Base-by-base conservation (phyloP, 495 filamentous ascomycete species). In the Neurospora sp. region DNA sequence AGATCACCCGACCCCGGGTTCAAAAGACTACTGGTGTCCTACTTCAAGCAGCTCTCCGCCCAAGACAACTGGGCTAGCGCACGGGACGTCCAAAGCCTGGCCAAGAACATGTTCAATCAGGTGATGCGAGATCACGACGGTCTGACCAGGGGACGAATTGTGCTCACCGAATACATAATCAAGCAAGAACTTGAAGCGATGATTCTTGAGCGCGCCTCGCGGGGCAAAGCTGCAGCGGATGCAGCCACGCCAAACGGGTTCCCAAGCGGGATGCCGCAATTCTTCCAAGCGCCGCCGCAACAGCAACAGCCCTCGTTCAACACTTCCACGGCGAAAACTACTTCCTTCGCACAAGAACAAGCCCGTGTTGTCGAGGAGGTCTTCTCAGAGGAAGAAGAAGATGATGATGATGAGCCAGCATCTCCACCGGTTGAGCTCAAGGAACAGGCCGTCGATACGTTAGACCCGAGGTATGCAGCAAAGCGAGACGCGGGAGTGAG, bases 21-120 rank as follows among this genome's bases (percentile, higher is more conserved):
- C 68, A 42, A 68, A 5, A 8, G 75, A 27, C 8, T 70, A 1
- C 53, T 88, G 39, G n/a, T 81, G 1, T 42, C 77, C 5, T 73
- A 75, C 0, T 87, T 92, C 70, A 40, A 76, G 2, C 73, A 61
- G 1, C 79, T 92, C 2, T 75, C 86, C 0, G 71, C 73, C 3
- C 84, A 86, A 3, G 71, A 82, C n/a, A 83, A 82, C 16, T 94
- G 90, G 90, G 91, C 84, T 4, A 94, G 90, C 75, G 91, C 89
- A 0, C 81, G 91, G 9, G 91, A 93, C 70, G 83, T 94, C 0
- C 79, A 87, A 44, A 87, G 84, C 0, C 53, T 93, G 1, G 85
- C 81, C 0, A 90, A 87, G 73, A 76, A 59, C 0, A 84, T 92
- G 16, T 87, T 86, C 72, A 75, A 81, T n/a, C 80, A 77, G 59